Evolutionary conservation across 495 filamentous ascomycete species (phyloP).

Genomic region (Parachaetomium inaequale): DNA sequence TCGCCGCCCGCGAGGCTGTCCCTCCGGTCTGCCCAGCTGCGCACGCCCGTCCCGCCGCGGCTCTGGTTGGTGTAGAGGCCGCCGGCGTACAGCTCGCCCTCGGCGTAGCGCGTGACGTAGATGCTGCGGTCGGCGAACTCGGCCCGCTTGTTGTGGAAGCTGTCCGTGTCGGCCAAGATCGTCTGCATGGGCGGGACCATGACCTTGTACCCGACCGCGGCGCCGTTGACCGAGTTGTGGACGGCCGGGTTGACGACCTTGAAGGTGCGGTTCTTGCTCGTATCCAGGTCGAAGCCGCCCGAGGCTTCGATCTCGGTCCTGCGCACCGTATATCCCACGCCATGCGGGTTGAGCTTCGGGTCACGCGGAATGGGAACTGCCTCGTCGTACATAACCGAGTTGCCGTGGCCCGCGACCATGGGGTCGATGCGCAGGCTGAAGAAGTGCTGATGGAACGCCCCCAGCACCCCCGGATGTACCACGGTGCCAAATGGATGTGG

Average conservation of each 20-base stretch:
- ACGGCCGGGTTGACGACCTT: conserved; percentile 71
- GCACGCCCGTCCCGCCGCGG: conserved; percentile 28
- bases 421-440: conserved; percentile 87
- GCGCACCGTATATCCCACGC: conserved; percentile 68
- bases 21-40: conserved; percentile 23
- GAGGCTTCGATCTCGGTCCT: conserved; percentile 60
- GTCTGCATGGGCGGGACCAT: conserved; percentile 71
- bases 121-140: conserved; percentile 81
- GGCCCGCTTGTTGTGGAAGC: conserved; percentile 67
- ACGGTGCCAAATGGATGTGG: conserved; percentile 67
- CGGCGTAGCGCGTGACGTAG: conserved; percentile 74
- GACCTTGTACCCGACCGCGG: conserved; percentile 78
- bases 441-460: conserved; percentile 76
- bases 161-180: conserved; percentile 65
- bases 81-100: conserved; percentile 75
- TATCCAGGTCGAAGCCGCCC: conserved; percentile 52
- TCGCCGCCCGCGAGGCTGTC: conserved; percentile 25
- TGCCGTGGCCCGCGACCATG: conserved; percentile 68
- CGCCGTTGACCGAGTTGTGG: conserved; percentile 68
- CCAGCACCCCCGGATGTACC: conserved; percentile 81
- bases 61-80: conserved; percentile 84
- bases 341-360: conserved; percentile 68
- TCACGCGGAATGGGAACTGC: conserved; percentile 48
- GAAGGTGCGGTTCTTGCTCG: conserved; percentile 63
- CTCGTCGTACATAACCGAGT: conserved; percentile 68